Conservation (phyloP, 306 rosid genomes). For the Casuarina equisetifolia region DNA sequence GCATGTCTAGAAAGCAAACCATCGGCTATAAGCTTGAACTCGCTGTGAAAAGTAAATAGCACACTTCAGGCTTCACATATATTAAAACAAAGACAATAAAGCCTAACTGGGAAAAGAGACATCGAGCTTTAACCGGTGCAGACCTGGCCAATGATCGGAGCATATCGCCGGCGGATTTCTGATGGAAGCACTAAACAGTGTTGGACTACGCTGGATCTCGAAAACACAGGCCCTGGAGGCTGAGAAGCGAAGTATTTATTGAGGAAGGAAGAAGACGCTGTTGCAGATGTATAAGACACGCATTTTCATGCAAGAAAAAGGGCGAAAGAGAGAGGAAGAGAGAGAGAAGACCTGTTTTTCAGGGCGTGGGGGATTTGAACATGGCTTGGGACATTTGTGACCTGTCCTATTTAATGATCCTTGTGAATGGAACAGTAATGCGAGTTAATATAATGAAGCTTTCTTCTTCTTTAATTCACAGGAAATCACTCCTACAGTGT, state of each 20-base stretch:
- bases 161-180: constrained; percentile 39
- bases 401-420: constrained; percentile 45
- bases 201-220: constrained; percentile 29
- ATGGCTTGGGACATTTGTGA: constrained; percentile 20
- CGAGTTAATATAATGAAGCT: background rate
- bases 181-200: constrained; percentile 6
- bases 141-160: constrained; percentile 65
- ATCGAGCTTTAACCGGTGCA: background rate
- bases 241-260: constrained; percentile 30
- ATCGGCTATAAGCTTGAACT: constrained; percentile 39
- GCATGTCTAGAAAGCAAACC: constrained; percentile 33
- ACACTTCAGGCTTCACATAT: background rate
- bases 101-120: background rate
- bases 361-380: background rate
- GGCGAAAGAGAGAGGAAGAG: constrained; percentile 13
- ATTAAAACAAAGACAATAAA: background rate
- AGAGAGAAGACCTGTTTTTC: background rate
- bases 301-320: constrained; percentile 41
- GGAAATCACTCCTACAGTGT: too few relatives aligned
- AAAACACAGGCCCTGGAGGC: constrained; percentile 1
- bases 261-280: constrained; percentile 24
- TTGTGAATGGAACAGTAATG: background rate
- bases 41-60: constrained; percentile 30
- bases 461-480: background rate
- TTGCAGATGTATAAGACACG: constrained; percentile 25